A percentile compares a stretch with the other conserved stretches of the same genome.
Conservation (phyloP, 164 flowering plant genomes). For the Magnolia changhungtana region DNA sequence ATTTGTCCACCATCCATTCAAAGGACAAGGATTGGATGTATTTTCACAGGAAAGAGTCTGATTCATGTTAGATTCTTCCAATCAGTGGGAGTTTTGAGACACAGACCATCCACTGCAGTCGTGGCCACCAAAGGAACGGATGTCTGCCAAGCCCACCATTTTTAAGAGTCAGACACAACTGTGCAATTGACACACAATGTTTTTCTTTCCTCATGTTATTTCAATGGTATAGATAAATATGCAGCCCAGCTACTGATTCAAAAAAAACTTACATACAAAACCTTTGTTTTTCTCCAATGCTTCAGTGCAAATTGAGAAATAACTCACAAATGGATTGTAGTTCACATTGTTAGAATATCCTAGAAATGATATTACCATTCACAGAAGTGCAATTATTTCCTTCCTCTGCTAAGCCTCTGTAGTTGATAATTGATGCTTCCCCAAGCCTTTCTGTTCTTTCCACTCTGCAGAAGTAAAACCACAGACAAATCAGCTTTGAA, state of each 20-base stretch:
- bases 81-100: not conserved
- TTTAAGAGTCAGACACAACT: not conserved
- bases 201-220: not conserved
- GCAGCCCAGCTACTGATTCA: not conserved
- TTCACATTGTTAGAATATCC: not conserved
- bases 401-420: slow-evolving; percentile 67
- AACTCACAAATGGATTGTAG: not conserved
- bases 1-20: too few species aligned
- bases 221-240: not conserved
- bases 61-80: not conserved
- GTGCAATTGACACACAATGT: not conserved
- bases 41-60: not conserved
- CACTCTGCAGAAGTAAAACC: slow-evolving; percentile 31
- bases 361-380: not conserved
- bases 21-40: too few species aligned
- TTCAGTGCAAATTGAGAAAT: not conserved
- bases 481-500: not conserved
- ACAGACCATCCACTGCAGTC: not conserved
- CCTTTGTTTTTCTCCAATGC: too few species aligned
- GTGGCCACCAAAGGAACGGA: not conserved
- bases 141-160: not conserved
- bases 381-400: slow-evolving; percentile 27
- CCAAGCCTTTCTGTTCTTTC: slow-evolving; percentile 36
- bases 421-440: slow-evolving; percentile 77
- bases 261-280: too few species aligned